Evolutionary conservation across 2,329 filamentous ascomycete genomes (phyloP), one percentile per base, ranked within the genome.

Genomic region (Ophioceras dolichostomum): DNA sequence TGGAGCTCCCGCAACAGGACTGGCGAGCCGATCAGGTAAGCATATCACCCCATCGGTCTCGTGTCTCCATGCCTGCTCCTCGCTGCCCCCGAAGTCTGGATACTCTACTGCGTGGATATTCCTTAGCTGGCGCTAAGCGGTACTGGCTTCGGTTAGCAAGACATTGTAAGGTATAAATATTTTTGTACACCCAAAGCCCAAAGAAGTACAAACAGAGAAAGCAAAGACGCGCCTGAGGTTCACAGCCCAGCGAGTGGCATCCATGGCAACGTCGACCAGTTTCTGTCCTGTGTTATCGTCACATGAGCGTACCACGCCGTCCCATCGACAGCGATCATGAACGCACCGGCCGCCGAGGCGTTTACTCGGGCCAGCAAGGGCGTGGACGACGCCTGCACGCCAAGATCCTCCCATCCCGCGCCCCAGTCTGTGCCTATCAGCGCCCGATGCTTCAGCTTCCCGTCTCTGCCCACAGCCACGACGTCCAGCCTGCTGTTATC

Each of bases 391-490:
- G 35, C 12, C 13, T 14, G 4, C 4, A 22, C 20, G 13, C 35
- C 35, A 3, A 37, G 27, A 14, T 37, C 35, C 19, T 37, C 35
- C 35, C 35, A 37, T n/a, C 28, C n/a, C 8, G 27, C n/a, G 22
- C 22, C 12, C 22, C 22, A 26, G 7, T 12, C 12, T 13, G 28
- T 10, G 4, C 14, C 13, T 16, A 37, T 21, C 9, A 30, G 12
- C 5, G 26, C 35, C 3, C 12, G 18, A 22, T 37, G 35, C 19
- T 37, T 37, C 8, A 37, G 27, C 19, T 12, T 37, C 8, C 35
- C 35, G 26, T 37, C 35, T 13, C 26, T 36, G 14, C 35, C 27
- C n/a, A 37, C 35, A 18, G 35, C 35, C 4, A 37, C 35, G n/a
- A 37, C 13, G 9, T 37, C 35, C 8, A 37, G 4, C 26, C 35